Evolutionary conservation across 805 yeast species (phyloP), one percentile per base, ranked within the genome.

Genomic region (Yarrowia sp.): DNA sequence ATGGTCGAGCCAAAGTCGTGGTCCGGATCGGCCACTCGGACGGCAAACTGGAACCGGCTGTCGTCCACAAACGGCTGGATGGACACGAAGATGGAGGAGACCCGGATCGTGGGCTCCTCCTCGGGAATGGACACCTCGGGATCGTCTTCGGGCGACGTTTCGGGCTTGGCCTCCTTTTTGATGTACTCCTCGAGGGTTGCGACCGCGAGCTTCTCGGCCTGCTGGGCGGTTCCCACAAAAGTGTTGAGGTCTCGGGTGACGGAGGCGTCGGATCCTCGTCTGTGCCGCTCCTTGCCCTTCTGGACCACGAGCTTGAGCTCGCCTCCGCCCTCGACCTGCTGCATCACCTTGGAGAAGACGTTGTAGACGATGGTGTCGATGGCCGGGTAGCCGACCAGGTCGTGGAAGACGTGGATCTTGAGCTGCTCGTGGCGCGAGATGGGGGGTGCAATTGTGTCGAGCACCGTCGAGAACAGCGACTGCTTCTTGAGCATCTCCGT

Each of bases 131-230:
- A n/a, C 14, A 56, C 64, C 47, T 24, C 63, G 1, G 63, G 49
- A 18, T 53, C 60, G 13, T 67, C 65, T 18, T 66, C 69, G 25
- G 69, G 65, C 18, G 67, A 62, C 14, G 65, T 64, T 66, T n/a
- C 66, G 66, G 29, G 65, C 65, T 36, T 35, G 16, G 61, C 24
- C 22, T 69, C 72, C 39, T 67, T 70, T 66, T 66, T 74, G 59
- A 86, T 80, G n/a, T 85, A 84, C 61, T 84, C 83, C 29, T 90
- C 97, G 68, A 93, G 79, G 70, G 90, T 92, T 4, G 97, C 98
- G 68, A 83, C 80, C 39, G 96, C 87, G 63, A 94, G 80, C 72
- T 94, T 93, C 69, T 88, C 96, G 13, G 94, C 97, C 72, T 90
- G 96, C 44, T 84, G 81, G 1, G 84, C 69, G 65, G 87, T 87